Evolutionary conservation across 192 early-diverging fungal species (phyloP), one percentile per base, ranked within the genome.

Genomic region (Linderina pennispora): DNA sequence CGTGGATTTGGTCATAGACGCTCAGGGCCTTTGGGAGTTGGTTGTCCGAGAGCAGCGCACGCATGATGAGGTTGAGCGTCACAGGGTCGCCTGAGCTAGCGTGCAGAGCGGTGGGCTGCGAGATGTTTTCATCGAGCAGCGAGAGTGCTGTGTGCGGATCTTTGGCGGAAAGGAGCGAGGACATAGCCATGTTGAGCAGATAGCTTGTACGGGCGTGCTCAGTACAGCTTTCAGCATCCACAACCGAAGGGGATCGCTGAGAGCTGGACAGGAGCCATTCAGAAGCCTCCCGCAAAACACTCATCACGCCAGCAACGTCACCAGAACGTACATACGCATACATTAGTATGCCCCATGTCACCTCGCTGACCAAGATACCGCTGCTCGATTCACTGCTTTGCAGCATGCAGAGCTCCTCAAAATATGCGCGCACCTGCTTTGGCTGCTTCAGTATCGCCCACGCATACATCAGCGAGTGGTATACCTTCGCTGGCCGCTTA

Each of bases 291-390:
- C 17, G 18, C 22, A 67, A 28, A 15, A 67, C 57, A 4, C 25
- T 17, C 18, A 67, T 11, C 14, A 43, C 40, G 4, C 52, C 40
- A 8, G 18, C 32, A 5, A 26, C 21, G 19, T 60, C 39, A 13
- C 40, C 22, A 10, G 50, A 45, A 10, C 57, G 23, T 11, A 55
- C 44, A 19, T 47, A 47, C 8, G 64, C 42, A 32, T 51, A 55
- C 53, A 67, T 55, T 8, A 60, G 57, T 1, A 59, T 60, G 23
- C 64, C 53, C 64, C 64, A 67, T 2, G 55, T 17, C n/a, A 32
- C 21, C 24, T 53, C 55, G 41, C 28, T 47, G 11, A 32, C 18
- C n/a, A 23, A 25, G 9, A 21, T 17, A 21, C 2, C n/a, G 24
- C n/a, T 4, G 13, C 4, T 3, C 23, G 37, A 1, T 13, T 4